Evolutionary conservation across 306 rosid species (phyloP).

Genomic region (Vachellia collinsii): DNA sequence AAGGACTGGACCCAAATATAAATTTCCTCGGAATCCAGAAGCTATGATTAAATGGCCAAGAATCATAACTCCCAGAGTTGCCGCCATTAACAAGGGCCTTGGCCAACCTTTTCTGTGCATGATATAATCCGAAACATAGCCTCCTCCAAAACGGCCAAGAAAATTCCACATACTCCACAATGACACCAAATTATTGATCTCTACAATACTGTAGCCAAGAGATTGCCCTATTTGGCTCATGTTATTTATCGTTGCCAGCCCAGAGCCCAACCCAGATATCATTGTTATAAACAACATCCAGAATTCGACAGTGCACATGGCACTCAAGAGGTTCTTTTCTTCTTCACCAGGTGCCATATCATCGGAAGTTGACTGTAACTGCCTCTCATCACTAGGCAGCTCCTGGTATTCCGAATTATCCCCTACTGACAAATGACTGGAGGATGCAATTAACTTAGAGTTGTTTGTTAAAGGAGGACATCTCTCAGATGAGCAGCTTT

Average conservation of each 20-base stretch:
- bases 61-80: constrained; percentile 59
- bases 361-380: constrained; percentile 33
- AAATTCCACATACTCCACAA: constrained; percentile 95
- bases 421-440: constrained; percentile 30
- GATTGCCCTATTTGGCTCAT: constrained; percentile 87
- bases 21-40: constrained; percentile 68
- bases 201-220: constrained; percentile 63
- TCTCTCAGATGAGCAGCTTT: constrained; percentile 26
- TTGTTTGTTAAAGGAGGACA: constrained; percentile 29
- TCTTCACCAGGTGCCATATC: constrained; percentile 38
- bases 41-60: constrained; percentile 70
- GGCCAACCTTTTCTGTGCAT: constrained; percentile 74
- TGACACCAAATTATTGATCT: constrained; percentile 70
- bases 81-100: constrained; percentile 66
- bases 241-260: constrained; percentile 78
- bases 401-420: constrained; percentile 46
- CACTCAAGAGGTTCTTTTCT: constrained; percentile 60
- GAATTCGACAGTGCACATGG: constrained; percentile 64
- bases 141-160: constrained; percentile 91
- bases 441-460: constrained; percentile 23
- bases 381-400: constrained; percentile 49
- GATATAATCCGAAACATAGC: constrained; percentile 72
- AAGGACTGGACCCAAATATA: constrained; percentile 73
- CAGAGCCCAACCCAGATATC: constrained; percentile 87
- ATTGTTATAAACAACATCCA: constrained; percentile 81